These are phyloP conservation scores for Glonium stellatum DNA, from an alignment of 495 filamentous ascomycete species.

Conservation along the genomic window DNA sequence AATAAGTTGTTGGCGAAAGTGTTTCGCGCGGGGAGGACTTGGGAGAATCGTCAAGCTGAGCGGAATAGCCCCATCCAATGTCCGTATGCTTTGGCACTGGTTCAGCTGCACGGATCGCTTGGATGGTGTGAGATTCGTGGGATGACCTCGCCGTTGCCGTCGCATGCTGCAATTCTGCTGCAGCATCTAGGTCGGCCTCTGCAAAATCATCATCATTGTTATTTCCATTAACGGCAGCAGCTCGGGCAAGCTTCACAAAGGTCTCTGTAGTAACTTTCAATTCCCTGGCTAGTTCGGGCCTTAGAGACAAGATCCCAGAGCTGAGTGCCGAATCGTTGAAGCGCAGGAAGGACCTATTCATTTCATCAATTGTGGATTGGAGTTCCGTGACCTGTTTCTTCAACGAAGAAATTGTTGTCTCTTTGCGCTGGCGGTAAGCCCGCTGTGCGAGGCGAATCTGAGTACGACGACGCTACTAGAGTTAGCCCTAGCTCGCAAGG, in stretches of 20 bases:
- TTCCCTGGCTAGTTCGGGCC: slow-evolving; percentile 34
- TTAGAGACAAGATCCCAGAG: slow-evolving; percentile 41
- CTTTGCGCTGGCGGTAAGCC: slow-evolving; percentile 77
- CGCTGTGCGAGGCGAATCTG: slow-evolving; percentile 82
- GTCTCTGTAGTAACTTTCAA: slow-evolving; percentile 44
- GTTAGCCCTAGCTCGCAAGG: slow-evolving; percentile 8
- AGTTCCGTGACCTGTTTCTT: slow-evolving; percentile 60
- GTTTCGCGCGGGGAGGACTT: neutral
- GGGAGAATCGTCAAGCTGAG: neutral
- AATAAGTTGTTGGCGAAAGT: slow-evolving; percentile 7
- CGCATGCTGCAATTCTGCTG: slow-evolving; percentile 16
- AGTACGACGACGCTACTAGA: slow-evolving; percentile 66
- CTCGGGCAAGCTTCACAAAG: slow-evolving; percentile 42
- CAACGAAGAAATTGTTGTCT: slow-evolving; percentile 68
- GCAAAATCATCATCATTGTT: slow-evolving; percentile 33
- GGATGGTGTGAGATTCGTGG: neutral
- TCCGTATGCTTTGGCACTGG: slow-evolving; percentile 1
- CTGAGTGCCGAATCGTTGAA: slow-evolving; percentile 56
- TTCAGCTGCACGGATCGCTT: neutral
- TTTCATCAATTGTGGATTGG: slow-evolving; percentile 59
- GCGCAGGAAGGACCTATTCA: slow-evolving; percentile 65
- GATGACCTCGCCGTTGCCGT: slow-evolving; percentile 1
- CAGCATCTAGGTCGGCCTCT: slow-evolving; percentile 11
- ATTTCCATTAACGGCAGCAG: slow-evolving; percentile 28
- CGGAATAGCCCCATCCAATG: slow-evolving; percentile 21